Conservation (phyloP, 2,329 filamentous ascomycete species). For the Beauveria asiatica region DNA sequence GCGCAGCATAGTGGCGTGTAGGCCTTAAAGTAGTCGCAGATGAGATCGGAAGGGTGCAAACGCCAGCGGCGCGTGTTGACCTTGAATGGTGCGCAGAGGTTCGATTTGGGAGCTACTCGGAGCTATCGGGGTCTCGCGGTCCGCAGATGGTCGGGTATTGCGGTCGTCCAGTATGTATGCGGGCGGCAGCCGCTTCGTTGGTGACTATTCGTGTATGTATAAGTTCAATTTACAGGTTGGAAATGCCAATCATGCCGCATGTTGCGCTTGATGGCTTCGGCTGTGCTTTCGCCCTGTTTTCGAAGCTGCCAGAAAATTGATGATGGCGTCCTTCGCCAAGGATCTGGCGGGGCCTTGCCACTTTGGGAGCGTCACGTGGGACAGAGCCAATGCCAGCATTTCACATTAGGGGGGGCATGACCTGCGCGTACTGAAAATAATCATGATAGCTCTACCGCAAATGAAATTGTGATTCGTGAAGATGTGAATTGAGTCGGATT, state of each 20-base stretch:
- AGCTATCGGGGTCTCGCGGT: constrained; percentile 8
- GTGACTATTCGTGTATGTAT: neutral
- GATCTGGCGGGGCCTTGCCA: constrained; percentile 3
- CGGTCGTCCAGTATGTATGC: neutral
- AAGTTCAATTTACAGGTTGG: neutral
- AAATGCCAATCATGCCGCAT: neutral
- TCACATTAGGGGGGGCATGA: neutral
- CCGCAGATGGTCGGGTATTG: neutral
- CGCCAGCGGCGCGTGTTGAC: neutral
- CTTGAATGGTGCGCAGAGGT: neutral
- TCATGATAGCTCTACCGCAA: too few species aligned
- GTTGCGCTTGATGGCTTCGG: neutral
- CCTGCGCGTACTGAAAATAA: too few species aligned
- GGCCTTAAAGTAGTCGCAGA: neutral
- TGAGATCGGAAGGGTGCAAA: neutral
- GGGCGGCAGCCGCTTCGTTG: neutral
- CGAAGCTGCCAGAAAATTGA: constrained; percentile 9
- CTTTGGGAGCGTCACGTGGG: constrained; percentile 3
- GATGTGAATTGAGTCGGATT: neutral
- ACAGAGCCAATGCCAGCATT: neutral
- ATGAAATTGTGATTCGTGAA: too few species aligned
- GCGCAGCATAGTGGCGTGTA: neutral
- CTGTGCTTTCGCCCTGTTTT: neutral
- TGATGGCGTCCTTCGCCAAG: constrained; percentile 1
- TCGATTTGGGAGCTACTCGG: constrained; percentile 3